phyloP scores from a whole-genome alignment of 2,329 filamentous ascomycete genomes.

The Amauroascus verrucosus region DNA sequence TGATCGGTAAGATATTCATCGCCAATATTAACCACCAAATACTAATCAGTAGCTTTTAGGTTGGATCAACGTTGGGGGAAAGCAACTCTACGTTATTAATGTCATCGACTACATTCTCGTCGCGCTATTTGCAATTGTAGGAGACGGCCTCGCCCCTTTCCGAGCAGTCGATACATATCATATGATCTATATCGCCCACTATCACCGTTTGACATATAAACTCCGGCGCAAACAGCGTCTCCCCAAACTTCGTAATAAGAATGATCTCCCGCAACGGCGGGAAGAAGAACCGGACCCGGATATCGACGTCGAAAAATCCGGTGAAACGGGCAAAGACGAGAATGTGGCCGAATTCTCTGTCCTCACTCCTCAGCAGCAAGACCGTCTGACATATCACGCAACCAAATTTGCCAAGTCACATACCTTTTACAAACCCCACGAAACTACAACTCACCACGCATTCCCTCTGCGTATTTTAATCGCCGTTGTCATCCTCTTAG shows the following conservation, averaged over 20 bases:
- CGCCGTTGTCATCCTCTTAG: conserved; percentile 66
- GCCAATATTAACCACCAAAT: background rate
- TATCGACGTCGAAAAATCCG: conserved; percentile 37
- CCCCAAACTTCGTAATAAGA: conserved; percentile 55
- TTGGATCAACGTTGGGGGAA: conserved; percentile 72
- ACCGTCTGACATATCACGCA: conserved; percentile 63
- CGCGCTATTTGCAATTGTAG: conserved; percentile 59
- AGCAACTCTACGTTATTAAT: conserved; percentile 59
- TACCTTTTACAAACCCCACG: conserved; percentile 81
- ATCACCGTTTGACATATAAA: conserved; percentile 57
- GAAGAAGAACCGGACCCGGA: conserved; percentile 25
- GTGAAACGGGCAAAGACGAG: conserved; percentile 32
- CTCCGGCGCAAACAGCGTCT: conserved; percentile 52
- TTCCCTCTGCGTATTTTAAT: conserved; percentile 67
- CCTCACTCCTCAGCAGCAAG: conserved; percentile 55
- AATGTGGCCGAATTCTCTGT: conserved; percentile 51
- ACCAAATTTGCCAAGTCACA: conserved; percentile 71
- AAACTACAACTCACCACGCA: conserved; percentile 69
- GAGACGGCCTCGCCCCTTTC: conserved; percentile 63
- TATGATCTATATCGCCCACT: conserved; percentile 71
- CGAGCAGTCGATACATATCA: conserved; percentile 75
- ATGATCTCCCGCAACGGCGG: conserved; percentile 43
- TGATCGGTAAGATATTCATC: conserved; percentile 51
- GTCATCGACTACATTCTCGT: conserved; percentile 62
- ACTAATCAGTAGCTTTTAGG: conserved; percentile 27